Conservation (phyloP, 2,329 filamentous ascomycete species). For the Fusarium pseudocircinatum region DNA sequence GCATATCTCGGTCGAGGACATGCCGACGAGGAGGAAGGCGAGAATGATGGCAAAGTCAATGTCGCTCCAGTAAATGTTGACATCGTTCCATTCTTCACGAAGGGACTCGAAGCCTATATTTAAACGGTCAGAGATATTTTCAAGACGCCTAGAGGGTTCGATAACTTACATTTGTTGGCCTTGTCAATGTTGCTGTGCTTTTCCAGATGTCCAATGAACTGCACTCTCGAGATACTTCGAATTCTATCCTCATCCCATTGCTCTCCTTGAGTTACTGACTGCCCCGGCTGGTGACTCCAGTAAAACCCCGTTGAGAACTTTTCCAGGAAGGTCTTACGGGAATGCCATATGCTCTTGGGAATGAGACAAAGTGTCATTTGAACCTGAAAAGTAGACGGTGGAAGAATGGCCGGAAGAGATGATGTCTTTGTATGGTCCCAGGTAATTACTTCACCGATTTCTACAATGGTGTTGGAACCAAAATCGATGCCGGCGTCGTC, state of each 20-base stretch:
- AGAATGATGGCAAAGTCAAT: slow-evolving; percentile 17
- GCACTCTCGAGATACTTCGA: not conserved
- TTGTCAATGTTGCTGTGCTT: not conserved
- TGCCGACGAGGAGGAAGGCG: not conserved
- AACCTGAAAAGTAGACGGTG: not conserved
- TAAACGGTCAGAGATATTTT: not conserved
- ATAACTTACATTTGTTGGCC: not conserved
- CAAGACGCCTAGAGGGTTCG: rapidly evolving
- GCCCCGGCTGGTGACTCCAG: not conserved
- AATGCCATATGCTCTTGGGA: slow-evolving; percentile 7
- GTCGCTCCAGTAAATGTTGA: slow-evolving; percentile 15
- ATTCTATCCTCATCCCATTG: slow-evolving; percentile 3
- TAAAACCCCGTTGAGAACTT: slow-evolving; percentile 10
- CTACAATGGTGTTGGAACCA: not conserved
- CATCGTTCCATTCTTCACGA: not conserved
- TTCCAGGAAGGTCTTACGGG: slow-evolving; percentile 1
- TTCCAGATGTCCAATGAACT: slow-evolving; percentile 5
- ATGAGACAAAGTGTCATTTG: slow-evolving; percentile 9
- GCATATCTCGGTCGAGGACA: not conserved
- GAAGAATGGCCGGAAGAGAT: not conserved
- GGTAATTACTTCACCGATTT: not conserved
- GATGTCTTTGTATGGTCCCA: not conserved
- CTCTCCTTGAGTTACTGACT: not conserved
- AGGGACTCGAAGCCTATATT: slow-evolving; percentile 1
- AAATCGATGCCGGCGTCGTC: not conserved